Percentiles rank a stretch among this genome's conserved stretches.
phyloP scores from a whole-genome alignment of 2,329 filamentous ascomycete species.

The Rhexocercosporidium sp. region DNA sequence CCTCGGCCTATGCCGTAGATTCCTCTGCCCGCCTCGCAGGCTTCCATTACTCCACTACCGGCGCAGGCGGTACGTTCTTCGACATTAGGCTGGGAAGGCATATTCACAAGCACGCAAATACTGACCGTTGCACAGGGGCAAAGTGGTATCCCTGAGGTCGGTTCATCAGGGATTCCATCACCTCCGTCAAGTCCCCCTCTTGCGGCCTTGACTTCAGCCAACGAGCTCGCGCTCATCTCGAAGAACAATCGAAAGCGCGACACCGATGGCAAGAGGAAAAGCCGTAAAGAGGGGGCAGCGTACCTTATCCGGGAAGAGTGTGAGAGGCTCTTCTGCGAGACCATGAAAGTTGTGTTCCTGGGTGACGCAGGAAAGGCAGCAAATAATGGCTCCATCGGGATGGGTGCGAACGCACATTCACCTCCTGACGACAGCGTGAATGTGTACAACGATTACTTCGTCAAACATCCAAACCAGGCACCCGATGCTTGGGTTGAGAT shows the following conservation, averaged over 20 bases:
- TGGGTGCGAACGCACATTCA: constrained; percentile 70
- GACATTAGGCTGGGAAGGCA: not conserved
- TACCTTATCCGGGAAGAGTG: constrained; percentile 98
- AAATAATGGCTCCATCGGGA: constrained; percentile 82
- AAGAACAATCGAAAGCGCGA: constrained; percentile 49
- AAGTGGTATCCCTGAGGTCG: constrained; percentile 95
- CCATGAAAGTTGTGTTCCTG: constrained; percentile 90
- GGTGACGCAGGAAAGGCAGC: constrained; percentile 86
- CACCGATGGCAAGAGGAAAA: constrained; percentile 43
- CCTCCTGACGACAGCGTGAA: constrained; percentile 39
- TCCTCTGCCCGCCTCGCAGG: constrained; percentile 73
- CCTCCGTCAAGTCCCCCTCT: constrained; percentile 89
- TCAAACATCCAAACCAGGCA: constrained; percentile 29
- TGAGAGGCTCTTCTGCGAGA: constrained; percentile 99
- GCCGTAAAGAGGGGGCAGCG: constrained; percentile 87
- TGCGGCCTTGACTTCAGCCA: constrained; percentile 71
- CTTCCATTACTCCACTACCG: constrained; percentile 95
- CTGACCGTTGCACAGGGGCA: constrained; percentile 60
- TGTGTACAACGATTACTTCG: constrained; percentile 37
- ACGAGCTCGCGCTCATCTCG: constrained; percentile 68
- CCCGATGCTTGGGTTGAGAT: constrained; percentile 44
- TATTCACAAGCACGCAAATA: constrained; percentile 13
- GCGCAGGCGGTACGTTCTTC: constrained; percentile 69
- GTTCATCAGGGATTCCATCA: constrained; percentile 80
- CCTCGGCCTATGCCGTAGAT: constrained; percentile 89